Conservation (phyloP, 2,329 filamentous ascomycete species). For the Fonsecaea nubica region DNA sequence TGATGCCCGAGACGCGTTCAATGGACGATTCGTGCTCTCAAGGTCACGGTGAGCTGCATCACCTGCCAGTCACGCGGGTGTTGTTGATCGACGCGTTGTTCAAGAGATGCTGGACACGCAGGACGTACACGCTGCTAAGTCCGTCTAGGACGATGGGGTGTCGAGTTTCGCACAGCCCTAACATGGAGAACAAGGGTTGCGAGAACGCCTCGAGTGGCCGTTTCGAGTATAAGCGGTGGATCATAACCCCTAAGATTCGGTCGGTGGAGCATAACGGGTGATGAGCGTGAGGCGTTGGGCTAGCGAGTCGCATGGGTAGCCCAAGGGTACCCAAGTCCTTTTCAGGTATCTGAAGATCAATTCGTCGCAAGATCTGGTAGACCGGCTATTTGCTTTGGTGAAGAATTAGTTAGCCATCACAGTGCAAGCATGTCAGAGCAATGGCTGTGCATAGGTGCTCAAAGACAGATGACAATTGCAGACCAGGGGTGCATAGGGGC, state of each 20-base stretch:
- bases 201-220: conserved; percentile 17
- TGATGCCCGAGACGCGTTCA: conserved; percentile 29
- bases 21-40: conserved; percentile 9
- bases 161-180: conserved; percentile 16
- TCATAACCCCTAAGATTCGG: conserved; percentile 11
- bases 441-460: neutral
- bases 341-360: conserved; percentile 5
- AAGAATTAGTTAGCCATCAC: neutral
- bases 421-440: neutral
- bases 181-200: conserved; percentile 16
- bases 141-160: conserved; percentile 10
- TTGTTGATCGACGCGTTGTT: conserved; percentile 6
- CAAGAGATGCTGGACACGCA: conserved; percentile 3
- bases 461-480: neutral
- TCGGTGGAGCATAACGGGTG: conserved; percentile 25
- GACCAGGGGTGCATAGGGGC: neutral
- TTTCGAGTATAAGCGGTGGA: conserved; percentile 28
- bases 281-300: conserved; percentile 28
- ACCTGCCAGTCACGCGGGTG: conserved; percentile 24
- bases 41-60: conserved; percentile 17
- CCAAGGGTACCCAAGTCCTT: conserved; percentile 4
- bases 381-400: neutral
- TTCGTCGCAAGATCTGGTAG: conserved; percentile 6
- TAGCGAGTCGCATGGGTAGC: conserved; percentile 25
- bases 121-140: neutral